Conservation (phyloP, 805 yeast genomes). For the Lipomyces starkeyi region DNA sequence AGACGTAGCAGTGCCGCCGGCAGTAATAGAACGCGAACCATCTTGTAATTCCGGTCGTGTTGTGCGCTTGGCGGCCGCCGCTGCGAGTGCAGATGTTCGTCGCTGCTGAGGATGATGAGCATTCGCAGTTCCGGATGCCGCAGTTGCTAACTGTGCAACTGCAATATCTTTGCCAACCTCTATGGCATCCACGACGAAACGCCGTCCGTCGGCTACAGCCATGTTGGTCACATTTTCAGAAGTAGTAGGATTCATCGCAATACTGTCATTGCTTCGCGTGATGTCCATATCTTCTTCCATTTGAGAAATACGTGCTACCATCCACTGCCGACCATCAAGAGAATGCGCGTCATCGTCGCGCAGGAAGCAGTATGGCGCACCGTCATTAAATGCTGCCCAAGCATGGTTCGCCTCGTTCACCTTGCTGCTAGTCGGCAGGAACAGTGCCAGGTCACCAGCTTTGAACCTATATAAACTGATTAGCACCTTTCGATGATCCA, state of each 20-base stretch:
- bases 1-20: not conserved
- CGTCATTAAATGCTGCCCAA: conserved; percentile 95
- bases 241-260: conserved; percentile 2
- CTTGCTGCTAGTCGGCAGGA: conserved; percentile 69
- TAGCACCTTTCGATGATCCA: conserved; percentile 37
- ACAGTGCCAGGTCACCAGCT: conserved; percentile 77
- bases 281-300: conserved; percentile 61
- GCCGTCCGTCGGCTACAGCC: conserved; percentile 24
- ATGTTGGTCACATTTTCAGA: not conserved
- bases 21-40: not conserved
- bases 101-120: conserved; percentile 4
- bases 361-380: conserved; percentile 82
- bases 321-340: conserved; percentile 69
- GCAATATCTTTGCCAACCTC: conserved; percentile 17
- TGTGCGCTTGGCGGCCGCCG: conserved; percentile 28
- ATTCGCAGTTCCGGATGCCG: not conserved
- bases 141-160: not conserved
- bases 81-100: conserved; percentile 30
- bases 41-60: conserved; percentile 16
- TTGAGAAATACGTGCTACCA: conserved; percentile 70
- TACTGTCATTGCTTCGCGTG: conserved; percentile 1
- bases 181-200: conserved; percentile 31
- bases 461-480: conserved; percentile 71
- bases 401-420: conserved; percentile 50
- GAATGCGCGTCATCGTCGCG: conserved; percentile 49